Percentiles rank a stretch among this genome's conserved stretches.
phyloP scores from a whole-genome alignment of 768 basidiomycete species.

The Serendipita sp. region DNA sequence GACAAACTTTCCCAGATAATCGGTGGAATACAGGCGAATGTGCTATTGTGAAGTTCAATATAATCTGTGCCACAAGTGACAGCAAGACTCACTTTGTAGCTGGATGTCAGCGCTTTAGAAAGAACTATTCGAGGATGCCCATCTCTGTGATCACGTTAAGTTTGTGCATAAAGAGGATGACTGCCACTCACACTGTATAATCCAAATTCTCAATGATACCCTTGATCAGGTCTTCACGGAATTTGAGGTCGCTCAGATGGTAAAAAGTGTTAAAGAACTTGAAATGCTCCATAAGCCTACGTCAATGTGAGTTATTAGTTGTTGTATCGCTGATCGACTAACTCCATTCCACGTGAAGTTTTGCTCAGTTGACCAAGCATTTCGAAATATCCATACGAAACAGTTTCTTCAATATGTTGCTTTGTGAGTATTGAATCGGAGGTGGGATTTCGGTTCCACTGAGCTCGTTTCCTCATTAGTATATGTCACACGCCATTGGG shows the following conservation, averaged over 20 bases:
- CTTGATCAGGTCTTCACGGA: slow-evolving; percentile 82
- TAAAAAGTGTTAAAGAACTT: slow-evolving; percentile 93
- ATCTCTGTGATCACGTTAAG: slow-evolving; percentile 37
- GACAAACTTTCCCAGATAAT: slow-evolving; percentile 69
- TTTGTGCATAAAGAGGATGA: slow-evolving; percentile 9
- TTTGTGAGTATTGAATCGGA: slow-evolving; percentile 45
- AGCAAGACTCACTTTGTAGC: slow-evolving; percentile 46
- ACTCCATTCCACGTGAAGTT: slow-evolving; percentile 80
- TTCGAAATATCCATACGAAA: slow-evolving; percentile 87
- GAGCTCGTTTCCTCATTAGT: background rate
- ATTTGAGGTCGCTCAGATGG: slow-evolving; percentile 77
- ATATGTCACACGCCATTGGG: background rate
- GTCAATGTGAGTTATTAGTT: slow-evolving; percentile 1
- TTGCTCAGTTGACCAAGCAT: slow-evolving; percentile 88
- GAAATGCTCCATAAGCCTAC: slow-evolving; percentile 74
- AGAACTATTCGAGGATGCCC: slow-evolving; percentile 87
- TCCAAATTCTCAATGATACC: slow-evolving; percentile 83
- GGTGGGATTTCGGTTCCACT: slow-evolving; percentile 13
- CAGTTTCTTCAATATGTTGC: slow-evolving; percentile 57
- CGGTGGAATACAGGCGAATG: slow-evolving; percentile 75
- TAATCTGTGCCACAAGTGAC: background rate
- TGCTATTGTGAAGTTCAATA: slow-evolving; percentile 31
- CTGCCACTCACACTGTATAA: slow-evolving; percentile 56
- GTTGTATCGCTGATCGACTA: slow-evolving; percentile 17
- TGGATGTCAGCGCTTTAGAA: slow-evolving; percentile 87